phyloP scores from a whole-genome alignment of 306 rosid genomes.

The Sophora flavescens region DNA sequence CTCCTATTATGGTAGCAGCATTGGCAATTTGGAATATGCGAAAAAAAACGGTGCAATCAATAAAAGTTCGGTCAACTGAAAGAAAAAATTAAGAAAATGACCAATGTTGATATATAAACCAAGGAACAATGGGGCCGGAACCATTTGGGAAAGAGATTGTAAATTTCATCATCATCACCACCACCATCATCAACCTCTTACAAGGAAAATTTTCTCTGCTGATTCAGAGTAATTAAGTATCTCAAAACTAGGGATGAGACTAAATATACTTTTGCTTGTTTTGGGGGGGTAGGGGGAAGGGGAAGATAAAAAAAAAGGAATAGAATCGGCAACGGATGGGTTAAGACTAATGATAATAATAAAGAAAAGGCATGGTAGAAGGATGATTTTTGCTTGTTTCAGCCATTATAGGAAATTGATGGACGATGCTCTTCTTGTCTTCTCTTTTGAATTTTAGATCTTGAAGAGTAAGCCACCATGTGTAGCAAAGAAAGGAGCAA shows the following conservation, averaged over 20 bases:
- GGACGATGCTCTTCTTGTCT: conserved; percentile 27
- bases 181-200: conserved; percentile 43
- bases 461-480: conserved; percentile 94
- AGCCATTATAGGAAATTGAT: conserved; percentile 12
- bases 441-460: conserved; percentile 45
- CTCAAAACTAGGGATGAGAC: conserved; percentile 42
- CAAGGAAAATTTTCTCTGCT: conserved; percentile 46
- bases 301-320: not conserved
- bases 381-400: not conserved
- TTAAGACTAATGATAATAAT: not conserved
- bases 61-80: not conserved
- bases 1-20: not conserved
- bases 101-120: not conserved
- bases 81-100: not conserved
- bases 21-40: not conserved
- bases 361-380: conserved; percentile 7
- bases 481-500: conserved; percentile 95
- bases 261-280: conserved; percentile 34
- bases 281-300: not conserved
- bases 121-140: conserved; percentile 23
- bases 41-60: not conserved
- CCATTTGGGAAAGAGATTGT: conserved; percentile 20
- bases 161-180: conserved; percentile 50
- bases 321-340: conserved; percentile 31
- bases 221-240: conserved; percentile 51